Evolutionary conservation across 78 protist genomes (phyloP).

Genomic region (Speleostelium caveatum): DNA sequence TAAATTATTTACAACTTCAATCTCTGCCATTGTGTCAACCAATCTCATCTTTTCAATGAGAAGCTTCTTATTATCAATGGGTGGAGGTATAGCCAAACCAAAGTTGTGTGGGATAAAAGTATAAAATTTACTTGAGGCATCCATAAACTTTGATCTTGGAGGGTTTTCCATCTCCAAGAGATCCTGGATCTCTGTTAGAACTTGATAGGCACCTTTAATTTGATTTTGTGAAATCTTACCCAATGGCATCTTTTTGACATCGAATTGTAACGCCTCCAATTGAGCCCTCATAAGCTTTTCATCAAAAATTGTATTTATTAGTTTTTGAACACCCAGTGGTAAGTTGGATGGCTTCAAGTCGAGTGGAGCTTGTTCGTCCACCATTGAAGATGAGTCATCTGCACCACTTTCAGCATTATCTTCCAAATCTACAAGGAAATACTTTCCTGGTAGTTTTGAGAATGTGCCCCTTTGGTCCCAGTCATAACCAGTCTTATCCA

Average conservation of each 20-base stretch:
- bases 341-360: neutral
- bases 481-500: slow-evolving; percentile 68
- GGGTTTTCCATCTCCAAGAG: neutral
- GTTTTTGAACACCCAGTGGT: slow-evolving; percentile 16
- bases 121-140: slow-evolving; percentile 39
- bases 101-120: slow-evolving; percentile 80
- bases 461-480: slow-evolving; percentile 37
- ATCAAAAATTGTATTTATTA: slow-evolving; percentile 71
- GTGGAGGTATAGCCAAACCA: slow-evolving; percentile 27
- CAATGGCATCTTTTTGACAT: slow-evolving; percentile 86
- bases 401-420: slow-evolving; percentile 30
- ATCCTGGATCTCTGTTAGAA: slow-evolving; percentile 77
- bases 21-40: slow-evolving; percentile 80
- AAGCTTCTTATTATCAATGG: slow-evolving; percentile 39
- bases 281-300: slow-evolving; percentile 42
- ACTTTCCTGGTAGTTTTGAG: slow-evolving; percentile 65
- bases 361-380: neutral
- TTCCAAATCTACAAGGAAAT: slow-evolving; percentile 58
- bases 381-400: neutral
- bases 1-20: slow-evolving; percentile 84
- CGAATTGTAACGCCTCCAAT: slow-evolving; percentile 48
- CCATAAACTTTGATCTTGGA: slow-evolving; percentile 20
- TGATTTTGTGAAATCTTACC: slow-evolving; percentile 86
- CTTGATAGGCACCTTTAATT: slow-evolving; percentile 68
- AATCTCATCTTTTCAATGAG: slow-evolving; percentile 63